phyloP scores from a whole-genome alignment of 2,329 filamentous ascomycete species.

The Verticillium nubilum region DNA sequence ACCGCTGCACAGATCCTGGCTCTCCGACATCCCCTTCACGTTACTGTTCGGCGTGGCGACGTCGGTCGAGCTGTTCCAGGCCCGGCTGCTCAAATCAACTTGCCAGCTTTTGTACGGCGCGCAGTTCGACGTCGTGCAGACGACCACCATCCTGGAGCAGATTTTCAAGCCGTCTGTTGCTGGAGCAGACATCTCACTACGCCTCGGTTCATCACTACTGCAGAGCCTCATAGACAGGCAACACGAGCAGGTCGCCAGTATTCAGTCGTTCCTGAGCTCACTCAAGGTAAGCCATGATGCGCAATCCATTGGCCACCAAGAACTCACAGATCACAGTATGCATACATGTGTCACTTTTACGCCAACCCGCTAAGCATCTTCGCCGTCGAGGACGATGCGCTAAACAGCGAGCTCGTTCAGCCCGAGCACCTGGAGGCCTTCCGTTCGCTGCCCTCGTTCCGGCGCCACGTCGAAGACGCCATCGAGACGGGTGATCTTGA shows the following conservation, averaged over 20 bases:
- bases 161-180: constrained; percentile 64
- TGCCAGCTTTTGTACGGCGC: constrained; percentile 62
- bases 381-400: constrained; percentile 19
- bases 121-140: constrained; percentile 73
- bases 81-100: constrained; percentile 63
- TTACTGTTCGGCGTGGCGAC: constrained; percentile 77
- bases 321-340: constrained; percentile 51
- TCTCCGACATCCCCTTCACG: constrained; percentile 69
- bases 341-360: constrained; percentile 83
- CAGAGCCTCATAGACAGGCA: constrained; percentile 64
- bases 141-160: constrained; percentile 64
- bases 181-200: constrained; percentile 48
- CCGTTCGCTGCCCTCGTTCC: constrained; percentile 66
- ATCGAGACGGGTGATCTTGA: constrained; percentile 35
- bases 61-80: constrained; percentile 73
- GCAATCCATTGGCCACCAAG: neutral
- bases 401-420: constrained; percentile 35
- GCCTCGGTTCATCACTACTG: constrained; percentile 60
- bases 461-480: constrained; percentile 41
- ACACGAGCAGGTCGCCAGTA: constrained; percentile 69
- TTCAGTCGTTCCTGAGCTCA: constrained; percentile 65
- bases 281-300: constrained; percentile 49
- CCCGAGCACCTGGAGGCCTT: constrained; percentile 61
- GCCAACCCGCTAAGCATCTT: constrained; percentile 70
- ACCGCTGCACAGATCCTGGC: constrained; percentile 47